phyloP scores from a whole-genome alignment of 305 asterid species.

The Rubia balearica region DNA sequence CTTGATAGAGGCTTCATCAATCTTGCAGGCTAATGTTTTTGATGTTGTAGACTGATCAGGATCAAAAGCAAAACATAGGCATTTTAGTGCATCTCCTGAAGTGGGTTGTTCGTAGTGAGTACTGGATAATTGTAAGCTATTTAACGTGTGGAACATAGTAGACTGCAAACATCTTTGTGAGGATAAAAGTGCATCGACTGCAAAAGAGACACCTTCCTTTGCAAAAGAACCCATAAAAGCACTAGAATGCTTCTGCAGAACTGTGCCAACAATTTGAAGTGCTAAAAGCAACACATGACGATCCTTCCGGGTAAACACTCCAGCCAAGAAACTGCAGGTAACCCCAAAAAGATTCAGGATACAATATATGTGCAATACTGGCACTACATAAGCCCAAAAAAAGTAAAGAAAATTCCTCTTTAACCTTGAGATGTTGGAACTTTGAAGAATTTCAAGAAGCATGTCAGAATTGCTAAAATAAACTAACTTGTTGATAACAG shows the following conservation, averaged over 20 bases:
- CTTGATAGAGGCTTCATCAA: constrained; percentile 52
- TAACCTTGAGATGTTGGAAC: constrained; percentile 75
- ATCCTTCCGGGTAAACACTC: constrained; percentile 84
- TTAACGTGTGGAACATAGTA: constrained; percentile 39
- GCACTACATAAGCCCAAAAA: constrained; percentile 4
- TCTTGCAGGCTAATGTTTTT: constrained; percentile 49
- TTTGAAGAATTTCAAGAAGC: constrained; percentile 60
- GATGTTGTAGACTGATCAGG: constrained; percentile 31
- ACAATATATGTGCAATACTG: background rate
- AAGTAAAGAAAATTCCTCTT: constrained; percentile 14
- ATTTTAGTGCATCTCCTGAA: constrained; percentile 36
- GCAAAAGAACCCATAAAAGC: constrained; percentile 60
- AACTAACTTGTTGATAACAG: constrained; percentile 78
- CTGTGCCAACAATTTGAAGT: constrained; percentile 70
- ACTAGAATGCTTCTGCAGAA: constrained; percentile 70
- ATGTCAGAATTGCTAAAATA: constrained; percentile 63
- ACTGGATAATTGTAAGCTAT: constrained; percentile 38
- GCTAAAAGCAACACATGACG: constrained; percentile 61
- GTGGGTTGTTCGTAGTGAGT: constrained; percentile 33
- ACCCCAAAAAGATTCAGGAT: constrained; percentile 17
- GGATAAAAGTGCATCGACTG: constrained; percentile 58
- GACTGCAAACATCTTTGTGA: constrained; percentile 46
- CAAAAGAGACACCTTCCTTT: constrained; percentile 84
- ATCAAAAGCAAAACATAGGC: constrained; percentile 72
- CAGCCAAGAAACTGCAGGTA: constrained; percentile 78